Base-by-base conservation (phyloP, 2,329 filamentous ascomycete species). In the Ophiobolus disseminans region DNA sequence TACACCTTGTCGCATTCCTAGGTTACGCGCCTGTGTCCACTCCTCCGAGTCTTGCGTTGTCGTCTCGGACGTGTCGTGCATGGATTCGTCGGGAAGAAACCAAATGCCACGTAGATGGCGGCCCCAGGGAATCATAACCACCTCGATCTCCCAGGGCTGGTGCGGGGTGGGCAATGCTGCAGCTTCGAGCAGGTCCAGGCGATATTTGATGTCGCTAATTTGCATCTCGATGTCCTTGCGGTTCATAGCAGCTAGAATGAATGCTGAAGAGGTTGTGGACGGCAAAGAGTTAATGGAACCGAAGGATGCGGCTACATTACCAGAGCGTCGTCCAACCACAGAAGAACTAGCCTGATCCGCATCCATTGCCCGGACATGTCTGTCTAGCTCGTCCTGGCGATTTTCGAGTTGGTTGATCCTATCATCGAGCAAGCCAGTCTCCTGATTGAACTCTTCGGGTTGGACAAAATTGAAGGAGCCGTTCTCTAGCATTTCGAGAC, bases 121-220 rank as follows among this genome's bases (percentile, higher is more conserved):
- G 4, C 81, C 81, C 68, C 90, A 93, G 1, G 89, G 89, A 6
- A 92, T 69, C 48, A 91, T 84, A 1, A 92, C 84, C 4, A 92
- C 86, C 63, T 92, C 88, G 1, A 93, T 76, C 56, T 88, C 83
- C 87, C 88, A 91, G 0, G 88, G 87, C 31, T 82, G 78, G 32
- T 74, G 72, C 21, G 77, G 76, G 0, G 87, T 85, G n/a, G 89
- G 88, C 22, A 85, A 70, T 8, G 81, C 66, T 4, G 69, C 75
- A 5, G 80, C 79, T 67, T 88, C 86, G 8, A 90, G 76, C 34
- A 82, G 76, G 22, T 76, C 62, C 4, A 81, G 53, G 4, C 78
- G 73, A 17, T 74, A 71, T 54, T 82, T 80, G 8, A 84, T 73
- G 26, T 70, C 71, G 37, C 77, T 74, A 20, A 83, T 66, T 19